A percentile compares a stretch with the other conserved stretches of the same genome.
phyloP scores from a whole-genome alignment of 1,284 basidiomycete species.

The Ustilago hordei region DNA sequence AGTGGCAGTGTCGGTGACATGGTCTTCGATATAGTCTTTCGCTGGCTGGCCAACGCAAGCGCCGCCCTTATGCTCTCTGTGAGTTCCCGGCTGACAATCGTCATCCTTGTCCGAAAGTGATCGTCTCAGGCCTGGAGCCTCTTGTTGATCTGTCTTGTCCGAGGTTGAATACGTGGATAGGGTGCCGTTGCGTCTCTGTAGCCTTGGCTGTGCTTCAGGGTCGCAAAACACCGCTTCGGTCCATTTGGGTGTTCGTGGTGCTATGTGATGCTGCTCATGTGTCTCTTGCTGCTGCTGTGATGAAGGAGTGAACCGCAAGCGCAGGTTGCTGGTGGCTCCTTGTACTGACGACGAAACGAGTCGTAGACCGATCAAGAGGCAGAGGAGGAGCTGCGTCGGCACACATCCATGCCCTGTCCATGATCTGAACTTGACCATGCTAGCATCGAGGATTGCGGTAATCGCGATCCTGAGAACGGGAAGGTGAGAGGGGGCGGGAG shows the following conservation, averaged over 20 bases:
- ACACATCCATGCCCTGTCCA: conserved; percentile 16
- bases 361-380: conserved; percentile 25
- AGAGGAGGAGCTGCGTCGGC: conserved; percentile 21
- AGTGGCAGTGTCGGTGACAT: not conserved
- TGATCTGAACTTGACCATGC: conserved; percentile 22
- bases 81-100: not conserved
- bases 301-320: not conserved
- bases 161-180: too few species aligned
- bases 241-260: conserved; percentile 12
- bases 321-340: conserved; percentile 2
- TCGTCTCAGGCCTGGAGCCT: not conserved
- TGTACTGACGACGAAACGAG: conserved; percentile 15
- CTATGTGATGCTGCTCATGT: conserved; percentile 4
- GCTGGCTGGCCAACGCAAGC: not conserved
- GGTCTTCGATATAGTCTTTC: not conserved
- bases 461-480: not conserved
- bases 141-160: not conserved
- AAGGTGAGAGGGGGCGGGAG: not conserved
- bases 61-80: not conserved
- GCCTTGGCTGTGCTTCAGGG: not conserved
- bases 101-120: not conserved
- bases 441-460: not conserved
- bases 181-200: not conserved
- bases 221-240: not conserved
- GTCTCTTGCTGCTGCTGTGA: conserved; percentile 1